Evolutionary conservation across 2,329 filamentous ascomycete genomes (phyloP), one percentile per base, ranked within the genome.

Genomic region (Rhynchosporium secalis): DNA sequence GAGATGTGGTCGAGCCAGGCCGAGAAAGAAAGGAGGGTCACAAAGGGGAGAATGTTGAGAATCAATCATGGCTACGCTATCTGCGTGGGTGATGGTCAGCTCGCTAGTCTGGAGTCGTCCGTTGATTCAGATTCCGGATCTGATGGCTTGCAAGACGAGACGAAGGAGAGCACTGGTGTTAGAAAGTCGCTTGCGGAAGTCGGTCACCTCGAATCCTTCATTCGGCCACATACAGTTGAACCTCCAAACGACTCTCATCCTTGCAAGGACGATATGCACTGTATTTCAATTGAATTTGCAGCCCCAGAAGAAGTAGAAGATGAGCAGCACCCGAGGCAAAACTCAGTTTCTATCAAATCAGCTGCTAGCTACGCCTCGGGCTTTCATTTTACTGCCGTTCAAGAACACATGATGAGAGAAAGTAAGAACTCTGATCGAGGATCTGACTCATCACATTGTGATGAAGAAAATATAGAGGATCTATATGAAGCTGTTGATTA

Each of bases 371-470:
- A 58, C 41, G 20, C 45, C 4, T 15, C 56, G 3, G 45, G 56
- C 10, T 58, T 40, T 33, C 43, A 58, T 33, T 49, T 58, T 20
- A 58, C 56, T 29, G 20, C 9, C n/a, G 31, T 49, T 10, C 28
- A 58, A n/a, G n/a, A 58, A 4, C 31, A 40, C 10, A 58, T 58
- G 33, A 15, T 7, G 8, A n/a, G 38, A 49, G 43, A 31, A 7
- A 57, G 55, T 40, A 20, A 20, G 47, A 33, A 31, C 2, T 1
- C 45, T 36, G 33, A 29, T 4, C 6, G 10, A 29, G 29, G 7
- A 2, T 13, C 31, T 38, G 7, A n/a, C 13, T 26, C 12, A 2
- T 33, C 10, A 1, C 7, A 33, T 20, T 20, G 1, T 20, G 20
- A 20, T n/a, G 26, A 8, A 20, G 10, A 40, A 5, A 3, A 9